Base-by-base conservation (phyloP, 331 rosid genomes). In the Telfairia occidentalis region DNA sequence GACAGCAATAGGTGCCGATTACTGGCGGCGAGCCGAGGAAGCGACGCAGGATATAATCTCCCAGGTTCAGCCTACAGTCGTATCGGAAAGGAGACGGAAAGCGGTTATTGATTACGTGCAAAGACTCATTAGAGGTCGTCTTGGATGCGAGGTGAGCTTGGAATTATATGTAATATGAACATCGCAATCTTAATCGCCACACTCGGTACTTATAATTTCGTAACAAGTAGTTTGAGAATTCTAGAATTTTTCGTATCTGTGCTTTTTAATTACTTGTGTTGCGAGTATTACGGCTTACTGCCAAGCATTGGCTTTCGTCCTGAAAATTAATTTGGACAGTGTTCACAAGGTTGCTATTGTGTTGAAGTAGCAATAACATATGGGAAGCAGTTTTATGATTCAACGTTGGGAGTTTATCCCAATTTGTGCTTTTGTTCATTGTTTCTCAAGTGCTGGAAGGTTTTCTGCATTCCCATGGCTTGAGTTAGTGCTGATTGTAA, bases 101-200 rank as follows among this genome's bases (percentile, higher is more conserved):
- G 86, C 78, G 55, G 87, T 86, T 67, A 80, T 79, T 32, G 89
- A 84, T 57, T 81, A 83, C 78, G 87, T 83, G 28, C 89, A 83
- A 75, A 52, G 86, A 63, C 87, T 86, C n/a, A 42, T 86, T 49
- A 7, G 52, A 61, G 64, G 37, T 34, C 73, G 11, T 46, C 73
- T 86, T 66, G 61, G 67, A 71, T 83, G 81, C 78, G 81, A 86
- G 86, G 89, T 83, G 67, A 71, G 87, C 57, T 15, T 74, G 8
- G 32, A 16, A 29, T 24, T 30, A 16, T 16, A 23, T 75, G 16
- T 37, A 4, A 6, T 37, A 9, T 21, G 0, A 19, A 2, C 73
- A 67, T 69, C 55, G 74, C 9, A 69, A 69, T 69, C 74, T 69
- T 43, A 23, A 69, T 69, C 54, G 1, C 15, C 34, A 13, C 54